Percentiles rank a stretch among this genome's conserved stretches.
Conservation (phyloP, 192 early-diverging fungal species). For the Phycomyces blakesleeanus region DNA sequence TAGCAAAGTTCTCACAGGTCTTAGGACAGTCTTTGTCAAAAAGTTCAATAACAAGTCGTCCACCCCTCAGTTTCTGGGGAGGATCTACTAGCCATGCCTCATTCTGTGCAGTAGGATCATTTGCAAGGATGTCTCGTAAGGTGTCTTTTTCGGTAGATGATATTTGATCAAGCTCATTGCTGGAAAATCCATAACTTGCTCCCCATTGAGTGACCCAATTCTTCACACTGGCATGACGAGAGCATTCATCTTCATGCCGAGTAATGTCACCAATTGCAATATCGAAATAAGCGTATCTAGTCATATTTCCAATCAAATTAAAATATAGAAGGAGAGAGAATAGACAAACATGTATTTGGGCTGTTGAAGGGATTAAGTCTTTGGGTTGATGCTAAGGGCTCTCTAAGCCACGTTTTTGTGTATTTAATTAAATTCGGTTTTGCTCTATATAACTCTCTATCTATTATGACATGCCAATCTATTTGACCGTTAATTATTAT, state of each 20-base stretch:
- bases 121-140: slow-evolving; percentile 24
- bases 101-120: slow-evolving; percentile 19
- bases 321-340: too few species aligned
- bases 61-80: slow-evolving; percentile 21
- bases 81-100: slow-evolving; percentile 15
- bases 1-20: slow-evolving; percentile 36
- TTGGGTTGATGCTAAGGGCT: too few species aligned
- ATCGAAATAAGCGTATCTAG: slow-evolving; percentile 22
- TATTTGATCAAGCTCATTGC: slow-evolving; percentile 4
- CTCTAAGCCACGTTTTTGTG: too few species aligned
- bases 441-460: too few species aligned
- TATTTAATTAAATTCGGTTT: too few species aligned
- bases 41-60: slow-evolving; percentile 29
- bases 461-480: too few species aligned
- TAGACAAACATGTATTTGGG: too few species aligned
- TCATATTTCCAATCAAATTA: too few species aligned
- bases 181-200: slow-evolving; percentile 27
- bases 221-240: slow-evolving; percentile 10
- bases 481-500: too few species aligned
- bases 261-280: slow-evolving; percentile 30
- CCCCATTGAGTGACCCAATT: slow-evolving; percentile 20
- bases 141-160: slow-evolving; percentile 23
- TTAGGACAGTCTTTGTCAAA: slow-evolving; percentile 31
- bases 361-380: too few species aligned
- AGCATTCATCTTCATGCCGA: not conserved